Conservation (phyloP, 2,329 filamentous ascomycete species). For the Neonectria neomacrospora region DNA sequence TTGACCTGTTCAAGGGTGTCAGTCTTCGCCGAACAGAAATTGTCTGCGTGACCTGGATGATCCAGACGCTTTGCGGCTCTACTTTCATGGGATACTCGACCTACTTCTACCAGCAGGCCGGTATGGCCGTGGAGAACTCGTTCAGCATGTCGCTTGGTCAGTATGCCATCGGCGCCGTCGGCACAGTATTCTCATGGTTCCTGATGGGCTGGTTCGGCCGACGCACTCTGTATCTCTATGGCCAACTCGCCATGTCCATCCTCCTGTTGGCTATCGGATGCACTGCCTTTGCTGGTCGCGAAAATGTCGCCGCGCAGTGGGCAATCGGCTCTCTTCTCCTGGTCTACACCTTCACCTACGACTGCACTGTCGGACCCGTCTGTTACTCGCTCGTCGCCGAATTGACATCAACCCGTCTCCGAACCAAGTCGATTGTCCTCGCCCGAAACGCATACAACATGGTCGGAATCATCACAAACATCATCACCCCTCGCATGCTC, state of each 20-base stretch:
- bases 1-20: conserved; percentile 59
- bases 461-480: conserved; percentile 58
- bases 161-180: conserved; percentile 57
- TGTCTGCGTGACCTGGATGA: conserved; percentile 56
- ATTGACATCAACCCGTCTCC: conserved; percentile 57
- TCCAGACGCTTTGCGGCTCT: conserved; percentile 54
- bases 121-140: conserved; percentile 51
- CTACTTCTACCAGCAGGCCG: conserved; percentile 58
- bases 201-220: conserved; percentile 57
- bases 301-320: conserved; percentile 59
- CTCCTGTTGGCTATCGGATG: conserved; percentile 57
- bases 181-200: conserved; percentile 59
- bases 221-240: conserved; percentile 57
- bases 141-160: conserved; percentile 56
- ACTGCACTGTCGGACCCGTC: conserved; percentile 61
- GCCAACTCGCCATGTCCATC: conserved; percentile 60
- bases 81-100: conserved; percentile 69
- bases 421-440: conserved; percentile 59
- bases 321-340: conserved; percentile 59
- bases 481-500: conserved; percentile 59
- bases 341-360: conserved; percentile 57
- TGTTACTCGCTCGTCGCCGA: conserved; percentile 84
- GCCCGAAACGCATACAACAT: conserved; percentile 62
- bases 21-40: conserved; percentile 60
- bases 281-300: conserved; percentile 64